Evolutionary conservation across 257 asterid species (phyloP).

Genomic region (Cordia subcordata): DNA sequence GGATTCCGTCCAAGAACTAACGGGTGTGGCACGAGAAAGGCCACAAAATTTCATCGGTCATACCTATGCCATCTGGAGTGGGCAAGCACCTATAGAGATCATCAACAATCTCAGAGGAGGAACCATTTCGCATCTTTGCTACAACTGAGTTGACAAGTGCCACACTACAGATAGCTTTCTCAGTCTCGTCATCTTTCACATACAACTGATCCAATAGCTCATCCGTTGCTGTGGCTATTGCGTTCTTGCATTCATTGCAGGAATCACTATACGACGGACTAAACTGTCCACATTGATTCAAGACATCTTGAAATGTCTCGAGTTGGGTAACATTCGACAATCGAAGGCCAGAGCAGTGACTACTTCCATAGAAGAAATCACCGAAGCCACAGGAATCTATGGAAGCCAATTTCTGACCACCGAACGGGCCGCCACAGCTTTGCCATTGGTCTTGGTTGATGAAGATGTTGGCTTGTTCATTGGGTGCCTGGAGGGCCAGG

Average conservation of each 20-base stretch:
- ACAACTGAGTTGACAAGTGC: slow-evolving; percentile 42
- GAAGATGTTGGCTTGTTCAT: slow-evolving; percentile 30
- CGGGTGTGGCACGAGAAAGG: neutral
- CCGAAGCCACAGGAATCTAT: slow-evolving; percentile 39
- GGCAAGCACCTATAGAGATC: slow-evolving; percentile 60
- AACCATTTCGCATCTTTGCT: slow-evolving; percentile 26
- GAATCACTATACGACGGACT: slow-evolving; percentile 35
- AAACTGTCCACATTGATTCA: slow-evolving; percentile 35
- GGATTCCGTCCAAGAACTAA: no score
- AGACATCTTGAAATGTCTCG: slow-evolving; percentile 14
- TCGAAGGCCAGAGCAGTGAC: slow-evolving; percentile 36
- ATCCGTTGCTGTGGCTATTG: slow-evolving; percentile 27
- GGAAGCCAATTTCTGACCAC: slow-evolving; percentile 41
- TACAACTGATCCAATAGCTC: slow-evolving; percentile 8
- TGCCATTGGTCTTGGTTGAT: slow-evolving; percentile 35
- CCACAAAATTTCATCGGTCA: slow-evolving; percentile 1
- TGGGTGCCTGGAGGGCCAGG: slow-evolving; percentile 37
- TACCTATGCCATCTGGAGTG: slow-evolving; percentile 45
- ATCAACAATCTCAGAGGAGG: slow-evolving; percentile 13
- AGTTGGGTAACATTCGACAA: slow-evolving; percentile 13
- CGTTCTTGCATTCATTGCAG: slow-evolving; percentile 38
- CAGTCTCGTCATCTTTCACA: slow-evolving; percentile 17
- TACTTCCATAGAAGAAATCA: slow-evolving; percentile 28
- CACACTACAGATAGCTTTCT: slow-evolving; percentile 41
- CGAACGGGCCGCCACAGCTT: slow-evolving; percentile 31